Conservation (phyloP, 306 rosid genomes). For the Cicer chorassanicum region DNA sequence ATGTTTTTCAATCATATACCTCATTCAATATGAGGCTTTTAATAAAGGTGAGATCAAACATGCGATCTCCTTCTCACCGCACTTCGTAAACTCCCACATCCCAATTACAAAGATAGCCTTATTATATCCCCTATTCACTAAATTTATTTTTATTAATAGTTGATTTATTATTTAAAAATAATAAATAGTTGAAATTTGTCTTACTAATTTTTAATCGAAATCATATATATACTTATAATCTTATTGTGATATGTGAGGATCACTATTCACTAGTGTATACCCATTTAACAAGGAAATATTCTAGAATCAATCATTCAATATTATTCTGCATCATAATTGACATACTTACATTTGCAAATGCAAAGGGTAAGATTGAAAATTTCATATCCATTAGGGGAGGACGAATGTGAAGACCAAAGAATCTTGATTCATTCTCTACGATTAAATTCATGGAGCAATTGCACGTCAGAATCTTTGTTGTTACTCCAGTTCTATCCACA, state of each 20-base stretch:
- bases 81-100: too few species aligned
- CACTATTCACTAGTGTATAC: neutral
- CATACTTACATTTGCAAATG: slow-evolving; percentile 60
- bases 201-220: too few species aligned
- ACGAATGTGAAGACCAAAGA: slow-evolving; percentile 79
- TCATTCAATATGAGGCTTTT: too few species aligned
- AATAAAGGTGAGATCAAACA: too few species aligned
- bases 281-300: neutral
- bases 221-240: neutral
- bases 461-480: slow-evolving; percentile 74
- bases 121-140: too few species aligned
- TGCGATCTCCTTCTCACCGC: too few species aligned
- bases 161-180: too few species aligned
- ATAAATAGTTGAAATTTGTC: too few species aligned
- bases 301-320: neutral
- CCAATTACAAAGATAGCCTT: too few species aligned
- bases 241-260: neutral
- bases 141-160: too few species aligned
- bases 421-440: slow-evolving; percentile 76
- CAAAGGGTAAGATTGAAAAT: slow-evolving; percentile 74
- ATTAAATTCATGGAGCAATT: slow-evolving; percentile 66
- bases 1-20: too few species aligned
- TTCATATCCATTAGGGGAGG: slow-evolving; percentile 70
- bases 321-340: neutral
- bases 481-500: slow-evolving; percentile 81